These are phyloP conservation scores for Prunella vulgaris DNA, from an alignment of 257 asterid genomes.

Conservation along the genomic window DNA sequence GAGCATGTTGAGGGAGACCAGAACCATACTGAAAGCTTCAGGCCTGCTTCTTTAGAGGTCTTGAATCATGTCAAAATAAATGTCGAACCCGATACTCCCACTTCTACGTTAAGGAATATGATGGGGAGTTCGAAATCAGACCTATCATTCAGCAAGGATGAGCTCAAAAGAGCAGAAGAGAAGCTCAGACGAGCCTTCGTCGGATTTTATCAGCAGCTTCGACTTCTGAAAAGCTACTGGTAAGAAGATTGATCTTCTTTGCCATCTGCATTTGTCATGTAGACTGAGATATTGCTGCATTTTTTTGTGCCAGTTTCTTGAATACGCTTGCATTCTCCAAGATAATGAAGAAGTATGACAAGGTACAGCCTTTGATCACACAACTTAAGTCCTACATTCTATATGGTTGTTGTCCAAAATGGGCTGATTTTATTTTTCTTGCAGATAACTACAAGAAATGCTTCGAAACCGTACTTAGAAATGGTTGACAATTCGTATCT, in stretches of 20 bases:
- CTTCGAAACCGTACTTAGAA: conserved; percentile 63
- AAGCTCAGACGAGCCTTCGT: conserved; percentile 53
- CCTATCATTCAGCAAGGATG: conserved; percentile 52
- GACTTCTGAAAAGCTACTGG: conserved; percentile 66
- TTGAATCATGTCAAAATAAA: conserved; percentile 65
- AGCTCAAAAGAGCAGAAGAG: conserved; percentile 62
- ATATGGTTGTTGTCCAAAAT: background rate
- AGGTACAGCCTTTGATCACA: conserved; percentile 39
- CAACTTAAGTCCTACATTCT: background rate
- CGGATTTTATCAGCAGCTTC: conserved; percentile 61
- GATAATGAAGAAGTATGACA: conserved; percentile 89
- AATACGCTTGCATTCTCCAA: conserved; percentile 76
- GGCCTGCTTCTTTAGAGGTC: conserved; percentile 49
- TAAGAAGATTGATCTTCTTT: conserved; percentile 8
- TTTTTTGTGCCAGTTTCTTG: conserved; percentile 55
- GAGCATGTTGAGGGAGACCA: conserved; percentile 13
- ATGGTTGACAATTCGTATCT: conserved; percentile 72
- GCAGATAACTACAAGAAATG: conserved; percentile 74
- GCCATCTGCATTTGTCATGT: background rate
- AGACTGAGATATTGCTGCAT: conserved; percentile 11
- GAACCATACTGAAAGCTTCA: conserved; percentile 10
- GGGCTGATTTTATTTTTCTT: background rate
- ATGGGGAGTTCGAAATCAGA: conserved; percentile 36
- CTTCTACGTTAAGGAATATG: conserved; percentile 50
- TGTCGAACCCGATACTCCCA: conserved; percentile 62